A percentile compares a stretch with the other conserved stretches of the same genome.
These are phyloP conservation scores for Pythium utonaiense DNA, from an alignment of 352 stramenopile species.

Conservation along the genomic window DNA sequence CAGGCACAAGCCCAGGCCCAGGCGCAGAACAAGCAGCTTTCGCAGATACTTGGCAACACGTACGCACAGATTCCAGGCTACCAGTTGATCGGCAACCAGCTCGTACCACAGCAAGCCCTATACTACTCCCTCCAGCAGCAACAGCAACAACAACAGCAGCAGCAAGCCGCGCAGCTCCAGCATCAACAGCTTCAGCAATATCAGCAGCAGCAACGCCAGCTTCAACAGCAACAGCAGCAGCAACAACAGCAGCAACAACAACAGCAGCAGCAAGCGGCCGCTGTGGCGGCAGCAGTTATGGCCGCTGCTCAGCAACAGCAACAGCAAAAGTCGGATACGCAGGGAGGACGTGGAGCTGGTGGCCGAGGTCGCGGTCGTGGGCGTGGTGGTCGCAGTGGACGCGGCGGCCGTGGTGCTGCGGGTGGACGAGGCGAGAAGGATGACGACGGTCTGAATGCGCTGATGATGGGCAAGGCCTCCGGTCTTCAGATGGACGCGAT, in stretches of 20 bases:
- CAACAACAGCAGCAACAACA: slow-evolving; percentile 39
- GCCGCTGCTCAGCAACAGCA: slow-evolving; percentile 33
- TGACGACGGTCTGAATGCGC: slow-evolving; percentile 12
- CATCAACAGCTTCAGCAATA: slow-evolving; percentile 41
- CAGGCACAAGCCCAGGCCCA: slow-evolving; percentile 35
- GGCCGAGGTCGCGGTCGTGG: slow-evolving; percentile 13
- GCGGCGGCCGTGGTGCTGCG: background rate
- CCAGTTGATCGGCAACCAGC: slow-evolving; percentile 61
- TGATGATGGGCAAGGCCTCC: slow-evolving; percentile 15
- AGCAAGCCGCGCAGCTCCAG: slow-evolving; percentile 21
- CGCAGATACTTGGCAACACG: slow-evolving; percentile 49
- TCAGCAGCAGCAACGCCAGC: slow-evolving; percentile 33
- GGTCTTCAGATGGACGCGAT: slow-evolving; percentile 15
- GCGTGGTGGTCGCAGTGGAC: slow-evolving; percentile 8
- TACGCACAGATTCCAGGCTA: slow-evolving; percentile 56
- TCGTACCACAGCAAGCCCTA: slow-evolving; percentile 49
- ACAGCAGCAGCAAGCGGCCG: slow-evolving; percentile 45
- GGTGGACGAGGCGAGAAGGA: slow-evolving; percentile 9
- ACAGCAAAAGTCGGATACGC: slow-evolving; percentile 19
- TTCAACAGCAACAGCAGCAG: slow-evolving; percentile 28
- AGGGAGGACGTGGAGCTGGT: slow-evolving; percentile 1
- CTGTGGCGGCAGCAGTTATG: slow-evolving; percentile 26
- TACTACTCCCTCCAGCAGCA: slow-evolving; percentile 53
- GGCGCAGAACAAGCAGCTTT: slow-evolving; percentile 56
- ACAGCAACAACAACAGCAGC: slow-evolving; percentile 16